Percentiles rank a stretch among this genome's conserved stretches.
phyloP scores from a whole-genome alignment of 257 asterid species.

The Capsicum chinense region DNA sequence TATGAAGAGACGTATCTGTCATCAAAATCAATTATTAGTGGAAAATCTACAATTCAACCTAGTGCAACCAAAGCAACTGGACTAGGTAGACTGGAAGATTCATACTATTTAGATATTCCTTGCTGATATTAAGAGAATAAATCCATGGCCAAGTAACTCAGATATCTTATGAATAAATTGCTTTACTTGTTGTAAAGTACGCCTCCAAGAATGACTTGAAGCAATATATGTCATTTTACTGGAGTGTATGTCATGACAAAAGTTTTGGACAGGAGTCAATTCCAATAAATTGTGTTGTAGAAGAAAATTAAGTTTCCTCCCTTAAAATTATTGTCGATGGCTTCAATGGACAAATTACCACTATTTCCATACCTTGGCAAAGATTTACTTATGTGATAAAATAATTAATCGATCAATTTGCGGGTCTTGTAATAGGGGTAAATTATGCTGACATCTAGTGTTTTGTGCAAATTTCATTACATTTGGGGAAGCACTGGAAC shows the following conservation, averaged over 20 bases:
- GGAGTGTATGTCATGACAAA: conserved; percentile 80
- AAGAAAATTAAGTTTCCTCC: conserved; percentile 77
- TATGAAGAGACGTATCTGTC: conserved; percentile 69
- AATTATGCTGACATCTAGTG: conserved; percentile 6
- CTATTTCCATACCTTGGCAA: conserved; percentile 89
- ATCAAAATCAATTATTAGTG: conserved; percentile 49
- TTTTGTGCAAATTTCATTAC: background rate
- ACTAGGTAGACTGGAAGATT: conserved; percentile 74
- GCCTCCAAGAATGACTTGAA: conserved; percentile 68
- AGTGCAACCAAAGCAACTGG: conserved; percentile 52
- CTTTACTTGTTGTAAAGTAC: conserved; percentile 75
- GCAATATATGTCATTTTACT: conserved; percentile 73
- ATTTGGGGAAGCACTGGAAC: background rate
- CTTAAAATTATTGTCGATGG: conserved; percentile 69
- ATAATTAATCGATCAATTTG: conserved; percentile 67
- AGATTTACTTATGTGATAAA: conserved; percentile 81
- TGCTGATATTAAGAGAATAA: conserved; percentile 77
- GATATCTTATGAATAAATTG: conserved; percentile 79
- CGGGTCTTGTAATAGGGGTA: conserved; percentile 78
- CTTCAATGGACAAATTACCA: conserved; percentile 67
- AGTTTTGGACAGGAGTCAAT: conserved; percentile 88
- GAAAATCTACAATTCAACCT: conserved; percentile 52
- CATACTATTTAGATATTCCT: conserved; percentile 88
- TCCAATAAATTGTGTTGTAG: conserved; percentile 91
- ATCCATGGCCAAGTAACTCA: conserved; percentile 73